Percentiles rank a stretch among this genome's conserved stretches.
Conservation (phyloP, 106 monocot species). For the Ottelia alismoides region DNA sequence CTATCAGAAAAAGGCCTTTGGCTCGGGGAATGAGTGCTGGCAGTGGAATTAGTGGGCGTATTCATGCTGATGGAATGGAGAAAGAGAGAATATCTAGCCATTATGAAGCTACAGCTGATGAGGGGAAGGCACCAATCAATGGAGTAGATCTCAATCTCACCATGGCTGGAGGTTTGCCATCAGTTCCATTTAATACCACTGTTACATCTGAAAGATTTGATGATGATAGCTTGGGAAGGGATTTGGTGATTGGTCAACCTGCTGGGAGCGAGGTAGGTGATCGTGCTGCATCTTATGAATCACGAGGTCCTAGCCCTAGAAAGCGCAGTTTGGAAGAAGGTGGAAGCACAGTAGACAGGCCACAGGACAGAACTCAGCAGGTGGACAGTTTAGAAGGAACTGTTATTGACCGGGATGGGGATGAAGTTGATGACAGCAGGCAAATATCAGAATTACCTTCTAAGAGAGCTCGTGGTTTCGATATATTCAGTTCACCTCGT, state of each 20-base stretch:
- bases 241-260: constrained; percentile 95
- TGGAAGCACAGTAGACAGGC: constrained; percentile 94
- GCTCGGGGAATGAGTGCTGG: constrained; percentile 87
- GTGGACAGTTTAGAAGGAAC: constrained; percentile 95
- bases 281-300: constrained; percentile 91
- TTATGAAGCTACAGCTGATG: constrained; percentile 56
- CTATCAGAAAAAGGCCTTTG: constrained; percentile 38
- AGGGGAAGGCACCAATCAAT: constrained; percentile 60
- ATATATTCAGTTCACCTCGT: constrained; percentile 37
- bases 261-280: constrained; percentile 98
- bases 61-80: constrained; percentile 40
- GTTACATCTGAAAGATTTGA: constrained; percentile 29
- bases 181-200: constrained; percentile 34
- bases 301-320: constrained; percentile 87
- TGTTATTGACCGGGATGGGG: constrained; percentile 72
- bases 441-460: constrained; percentile 56
- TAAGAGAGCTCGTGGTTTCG: constrained; percentile 50
- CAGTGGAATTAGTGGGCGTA: constrained; percentile 78
- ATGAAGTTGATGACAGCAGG: constrained; percentile 76
- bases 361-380: constrained; percentile 51
- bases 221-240: constrained; percentile 59
- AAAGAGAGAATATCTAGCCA: constrained; percentile 42
- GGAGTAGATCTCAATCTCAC: constrained; percentile 84
- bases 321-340: constrained; percentile 85
- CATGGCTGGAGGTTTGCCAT: constrained; percentile 70